These are phyloP conservation scores for Davidsoniella neocaledoniae DNA, from an alignment of 2,329 filamentous ascomycete species.

Conservation along the genomic window DNA sequence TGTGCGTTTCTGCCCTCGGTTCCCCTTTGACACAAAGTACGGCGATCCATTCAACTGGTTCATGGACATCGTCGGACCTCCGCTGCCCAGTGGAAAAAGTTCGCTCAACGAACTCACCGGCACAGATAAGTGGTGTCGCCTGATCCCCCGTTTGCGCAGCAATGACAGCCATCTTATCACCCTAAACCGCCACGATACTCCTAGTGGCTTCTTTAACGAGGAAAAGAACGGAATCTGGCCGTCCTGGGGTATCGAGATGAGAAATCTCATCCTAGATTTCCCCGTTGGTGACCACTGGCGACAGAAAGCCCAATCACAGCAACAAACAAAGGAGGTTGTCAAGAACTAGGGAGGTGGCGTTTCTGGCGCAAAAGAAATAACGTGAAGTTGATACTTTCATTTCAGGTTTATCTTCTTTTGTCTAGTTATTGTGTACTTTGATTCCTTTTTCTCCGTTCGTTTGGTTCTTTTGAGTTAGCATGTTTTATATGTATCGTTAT, in stretches of 20 bases:
- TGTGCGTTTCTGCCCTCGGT: constrained; percentile 24
- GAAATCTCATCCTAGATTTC: background rate
- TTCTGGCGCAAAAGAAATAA: no score
- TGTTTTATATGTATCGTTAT: background rate
- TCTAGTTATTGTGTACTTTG: background rate
- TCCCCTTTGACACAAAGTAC: constrained; percentile 26
- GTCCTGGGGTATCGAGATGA: background rate
- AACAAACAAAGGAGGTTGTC: background rate
- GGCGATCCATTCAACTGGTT: constrained; percentile 26
- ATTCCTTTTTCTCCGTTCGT: background rate
- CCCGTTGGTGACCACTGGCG: constrained; percentile 2
- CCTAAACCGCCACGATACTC: background rate
- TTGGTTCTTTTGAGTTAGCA: background rate
- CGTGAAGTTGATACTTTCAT: background rate
- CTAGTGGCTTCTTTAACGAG: constrained; percentile 12
- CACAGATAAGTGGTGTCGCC: constrained; percentile 29
- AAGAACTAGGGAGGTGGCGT: background rate
- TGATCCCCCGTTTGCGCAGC: constrained; percentile 17
- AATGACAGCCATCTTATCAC: background rate
- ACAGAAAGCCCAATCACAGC: no score
- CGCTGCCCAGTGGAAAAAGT: constrained; percentile 25
- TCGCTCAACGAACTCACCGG: constrained; percentile 27
- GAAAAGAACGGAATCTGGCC: background rate
- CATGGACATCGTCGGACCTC: constrained; percentile 29
- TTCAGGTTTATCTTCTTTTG: background rate